Conservation (phyloP, 2,329 filamentous ascomycete species). For the Taxawa tesnikishii region DNA sequence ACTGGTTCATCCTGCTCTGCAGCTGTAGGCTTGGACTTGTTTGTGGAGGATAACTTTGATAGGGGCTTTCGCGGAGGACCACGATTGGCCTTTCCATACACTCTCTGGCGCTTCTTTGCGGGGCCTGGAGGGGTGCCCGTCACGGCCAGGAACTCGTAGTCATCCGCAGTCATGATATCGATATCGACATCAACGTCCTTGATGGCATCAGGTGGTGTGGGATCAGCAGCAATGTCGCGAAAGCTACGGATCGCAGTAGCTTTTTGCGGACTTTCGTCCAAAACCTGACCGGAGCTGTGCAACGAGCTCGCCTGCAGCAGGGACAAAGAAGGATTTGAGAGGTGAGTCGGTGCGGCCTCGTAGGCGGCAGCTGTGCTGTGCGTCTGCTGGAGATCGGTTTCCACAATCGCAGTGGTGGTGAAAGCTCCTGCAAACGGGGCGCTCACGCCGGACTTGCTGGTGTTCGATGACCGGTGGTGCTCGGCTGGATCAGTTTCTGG, state of each 20-base stretch:
- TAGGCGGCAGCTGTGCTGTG: conserved; percentile 12
- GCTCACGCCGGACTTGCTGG: background rate
- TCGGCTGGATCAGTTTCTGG: background rate
- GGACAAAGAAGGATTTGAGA: conserved; percentile 15
- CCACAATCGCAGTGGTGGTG: background rate
- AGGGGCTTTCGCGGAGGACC: too few relatives aligned
- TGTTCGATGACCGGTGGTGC: conserved; percentile 4
- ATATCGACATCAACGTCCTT: conserved; percentile 19
- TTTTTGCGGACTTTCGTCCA: conserved; percentile 19
- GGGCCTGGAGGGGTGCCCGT: conserved; percentile 15
- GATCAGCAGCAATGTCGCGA: conserved; percentile 17
- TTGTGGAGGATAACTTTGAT: too few relatives aligned
- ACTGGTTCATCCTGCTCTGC: too few relatives aligned
- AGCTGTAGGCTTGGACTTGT: too few relatives aligned
- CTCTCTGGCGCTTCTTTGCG: conserved; percentile 19
- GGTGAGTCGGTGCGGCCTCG: conserved; percentile 27
- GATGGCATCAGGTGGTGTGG: conserved; percentile 13
- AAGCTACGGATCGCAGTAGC: conserved; percentile 17
- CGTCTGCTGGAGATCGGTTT: background rate
- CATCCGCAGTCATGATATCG: conserved; percentile 23
- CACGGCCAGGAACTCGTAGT: conserved; percentile 20
- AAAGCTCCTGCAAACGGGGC: conserved; percentile 1
- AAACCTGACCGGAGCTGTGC: conserved; percentile 5
- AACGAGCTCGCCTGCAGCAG: conserved; percentile 5
- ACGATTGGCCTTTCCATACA: conserved; percentile 7